Conservation (phyloP, 2,329 filamentous ascomycete genomes). For the Cordyceps farinosa region DNA sequence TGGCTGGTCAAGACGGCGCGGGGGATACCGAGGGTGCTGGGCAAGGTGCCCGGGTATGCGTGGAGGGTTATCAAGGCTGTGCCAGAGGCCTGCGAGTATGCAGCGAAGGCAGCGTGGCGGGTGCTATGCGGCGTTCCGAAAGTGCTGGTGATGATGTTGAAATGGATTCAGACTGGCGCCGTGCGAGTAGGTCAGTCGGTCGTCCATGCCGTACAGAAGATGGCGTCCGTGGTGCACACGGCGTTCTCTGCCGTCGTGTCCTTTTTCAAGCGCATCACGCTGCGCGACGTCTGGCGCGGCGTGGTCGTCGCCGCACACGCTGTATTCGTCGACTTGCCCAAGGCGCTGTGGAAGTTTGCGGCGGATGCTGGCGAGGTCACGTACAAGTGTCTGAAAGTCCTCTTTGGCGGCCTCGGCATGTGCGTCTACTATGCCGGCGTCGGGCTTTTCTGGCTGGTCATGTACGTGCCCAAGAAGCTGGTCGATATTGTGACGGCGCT, state of each 20-base stretch:
- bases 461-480: slow-evolving; percentile 33
- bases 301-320: slow-evolving; percentile 28
- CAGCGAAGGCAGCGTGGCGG: slow-evolving; percentile 22
- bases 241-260: slow-evolving; percentile 30
- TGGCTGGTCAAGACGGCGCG: slow-evolving; percentile 30
- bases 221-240: slow-evolving; percentile 37
- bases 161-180: slow-evolving; percentile 32
- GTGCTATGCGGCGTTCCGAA: slow-evolving; percentile 25
- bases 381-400: slow-evolving; percentile 27
- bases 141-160: slow-evolving; percentile 24
- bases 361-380: slow-evolving; percentile 23
- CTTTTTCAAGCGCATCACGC: slow-evolving; percentile 35
- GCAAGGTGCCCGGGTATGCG: not conserved
- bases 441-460: slow-evolving; percentile 29
- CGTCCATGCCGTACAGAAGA: slow-evolving; percentile 24
- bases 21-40: slow-evolving; percentile 27
- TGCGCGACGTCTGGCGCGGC: slow-evolving; percentile 39
- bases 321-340: slow-evolving; percentile 32
- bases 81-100: slow-evolving; percentile 20
- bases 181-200: slow-evolving; percentile 27
- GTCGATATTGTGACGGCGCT: slow-evolving; percentile 31
- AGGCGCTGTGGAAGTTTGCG: slow-evolving; percentile 27
- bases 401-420: slow-evolving; percentile 32
- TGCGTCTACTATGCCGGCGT: slow-evolving; percentile 26
- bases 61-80: slow-evolving; percentile 23